A percentile compares a stretch with the other conserved stretches of the same genome.
Conservation (phyloP, 2,329 filamentous ascomycete genomes). For the Aureobasidium uvarum region DNA sequence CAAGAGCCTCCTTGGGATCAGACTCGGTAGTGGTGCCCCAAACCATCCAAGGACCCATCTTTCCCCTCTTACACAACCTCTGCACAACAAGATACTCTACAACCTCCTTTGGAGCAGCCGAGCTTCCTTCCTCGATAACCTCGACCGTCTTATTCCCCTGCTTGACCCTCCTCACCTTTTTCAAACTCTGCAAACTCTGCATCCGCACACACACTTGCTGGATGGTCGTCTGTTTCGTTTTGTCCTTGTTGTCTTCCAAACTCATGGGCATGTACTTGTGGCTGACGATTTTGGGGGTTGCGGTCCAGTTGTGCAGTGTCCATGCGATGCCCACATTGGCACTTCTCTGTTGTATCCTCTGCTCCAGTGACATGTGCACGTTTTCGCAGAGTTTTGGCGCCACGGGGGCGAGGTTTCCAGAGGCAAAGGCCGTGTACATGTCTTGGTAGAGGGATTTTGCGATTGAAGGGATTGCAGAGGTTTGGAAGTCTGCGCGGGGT, state of each 20-base stretch:
- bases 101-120: slow-evolving; percentile 41
- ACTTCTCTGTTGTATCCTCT: slow-evolving; percentile 40
- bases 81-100: slow-evolving; percentile 55
- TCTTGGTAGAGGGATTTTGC: slow-evolving; percentile 45
- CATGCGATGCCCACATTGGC: slow-evolving; percentile 37
- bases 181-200: slow-evolving; percentile 28
- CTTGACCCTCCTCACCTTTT: slow-evolving; percentile 34
- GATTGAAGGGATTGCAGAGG: slow-evolving; percentile 40
- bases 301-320: slow-evolving; percentile 35
- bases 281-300: slow-evolving; percentile 33
- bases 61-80: slow-evolving; percentile 44
- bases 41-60: slow-evolving; percentile 49
- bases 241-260: slow-evolving; percentile 33
- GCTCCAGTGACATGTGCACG: slow-evolving; percentile 33
- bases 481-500: slow-evolving; percentile 36
- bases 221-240: slow-evolving; percentile 29
- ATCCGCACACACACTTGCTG: slow-evolving; percentile 31
- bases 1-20: slow-evolving; percentile 35
- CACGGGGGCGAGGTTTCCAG: slow-evolving; percentile 38
- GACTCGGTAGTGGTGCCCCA: slow-evolving; percentile 51
- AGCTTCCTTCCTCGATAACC: slow-evolving; percentile 40
- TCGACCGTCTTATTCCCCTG: slow-evolving; percentile 32
- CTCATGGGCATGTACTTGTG: slow-evolving; percentile 37
- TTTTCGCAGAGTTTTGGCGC: slow-evolving; percentile 31
- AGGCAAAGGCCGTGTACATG: slow-evolving; percentile 51